Percentiles rank a stretch among this genome's conserved stretches.
Evolutionary conservation across 2,329 filamentous ascomycete genomes (phyloP).

Genomic region (Drechslerella coelobrocha): DNA sequence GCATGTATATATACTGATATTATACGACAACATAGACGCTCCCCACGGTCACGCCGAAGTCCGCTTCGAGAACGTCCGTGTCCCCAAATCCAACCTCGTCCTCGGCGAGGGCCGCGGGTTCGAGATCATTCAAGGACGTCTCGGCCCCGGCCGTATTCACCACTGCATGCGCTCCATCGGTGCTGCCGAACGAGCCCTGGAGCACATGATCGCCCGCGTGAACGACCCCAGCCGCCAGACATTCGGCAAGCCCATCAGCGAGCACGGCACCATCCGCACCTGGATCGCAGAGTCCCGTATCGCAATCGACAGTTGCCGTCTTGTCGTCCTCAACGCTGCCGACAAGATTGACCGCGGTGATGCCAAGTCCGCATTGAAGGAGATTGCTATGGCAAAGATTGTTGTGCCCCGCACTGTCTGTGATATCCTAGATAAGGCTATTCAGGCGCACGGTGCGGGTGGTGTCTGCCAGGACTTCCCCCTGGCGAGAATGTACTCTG

Average conservation of each 20-base stretch:
- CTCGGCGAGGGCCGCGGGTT: slow-evolving; percentile 93
- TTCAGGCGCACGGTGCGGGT: slow-evolving; percentile 89
- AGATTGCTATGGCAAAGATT: slow-evolving; percentile 96
- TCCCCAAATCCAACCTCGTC: slow-evolving; percentile 82
- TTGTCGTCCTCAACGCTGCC: slow-evolving; percentile 91
- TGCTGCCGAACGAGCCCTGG: slow-evolving; percentile 85
- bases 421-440: slow-evolving; percentile 88
- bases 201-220: slow-evolving; percentile 92
- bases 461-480: slow-evolving; percentile 96
- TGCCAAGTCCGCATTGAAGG: slow-evolving; percentile 85
- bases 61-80: slow-evolving; percentile 84
- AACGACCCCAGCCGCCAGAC: slow-evolving; percentile 91
- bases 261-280: slow-evolving; percentile 93
- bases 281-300: slow-evolving; percentile 91
- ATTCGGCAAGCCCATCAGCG: slow-evolving; percentile 83
- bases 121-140: slow-evolving; percentile 96
- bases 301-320: slow-evolving; percentile 89
- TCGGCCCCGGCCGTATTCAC: slow-evolving; percentile 95
- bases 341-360: slow-evolving; percentile 90
- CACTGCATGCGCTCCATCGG: slow-evolving; percentile 97
- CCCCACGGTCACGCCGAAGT: slow-evolving; percentile 97
- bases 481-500: slow-evolving; percentile 80
- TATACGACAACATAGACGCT: slow-evolving; percentile 68
- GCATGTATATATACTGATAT: slow-evolving; percentile 11
- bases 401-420: slow-evolving; percentile 82